Percentiles rank a stretch among this genome's conserved stretches.
These are phyloP conservation scores for Colletotrichum sp. DNA, from an alignment of 2,329 filamentous ascomycete species.

Conservation along the genomic window DNA sequence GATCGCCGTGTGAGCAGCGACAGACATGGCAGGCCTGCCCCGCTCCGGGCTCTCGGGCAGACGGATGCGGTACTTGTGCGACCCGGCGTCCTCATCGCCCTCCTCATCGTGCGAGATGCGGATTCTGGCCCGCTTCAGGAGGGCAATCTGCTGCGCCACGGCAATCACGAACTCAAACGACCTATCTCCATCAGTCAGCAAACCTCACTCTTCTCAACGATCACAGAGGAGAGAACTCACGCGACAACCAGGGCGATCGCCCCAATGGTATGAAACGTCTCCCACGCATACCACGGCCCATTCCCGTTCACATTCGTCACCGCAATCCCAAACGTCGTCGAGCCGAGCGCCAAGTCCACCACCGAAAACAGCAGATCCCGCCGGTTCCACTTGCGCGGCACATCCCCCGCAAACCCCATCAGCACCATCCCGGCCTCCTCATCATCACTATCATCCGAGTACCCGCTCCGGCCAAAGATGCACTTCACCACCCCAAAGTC, in stretches of 20 bases:
- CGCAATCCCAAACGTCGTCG: not conserved
- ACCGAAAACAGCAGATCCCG: not conserved
- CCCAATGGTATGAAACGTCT: not conserved
- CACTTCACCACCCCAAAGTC: slow-evolving; percentile 8
- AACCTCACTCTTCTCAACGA: too few relatives aligned
- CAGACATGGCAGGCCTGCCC: not conserved
- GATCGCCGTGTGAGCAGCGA: not conserved
- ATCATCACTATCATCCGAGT: not conserved
- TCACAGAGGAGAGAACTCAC: not conserved
- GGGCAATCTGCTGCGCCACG: not conserved
- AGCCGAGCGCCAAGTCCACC: not conserved
- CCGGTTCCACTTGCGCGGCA: not conserved
- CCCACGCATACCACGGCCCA: not conserved
- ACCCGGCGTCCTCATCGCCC: not conserved
- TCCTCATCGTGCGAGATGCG: not conserved
- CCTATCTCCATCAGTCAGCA: not conserved
- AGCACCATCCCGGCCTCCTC: not conserved
- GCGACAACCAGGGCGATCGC: not conserved
- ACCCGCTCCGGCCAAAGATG: not conserved
- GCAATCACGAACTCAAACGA: not conserved
- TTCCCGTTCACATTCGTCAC: not conserved
- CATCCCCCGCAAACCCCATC: not conserved
- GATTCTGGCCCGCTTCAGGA: slow-evolving; percentile 10
- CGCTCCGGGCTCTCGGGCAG: slow-evolving; percentile 9
- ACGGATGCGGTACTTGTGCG: slow-evolving; percentile 15